These are phyloP conservation scores for Neofusicoccum sp. DNA, from an alignment of 2,329 filamentous ascomycete genomes.

Conservation along the genomic window DNA sequence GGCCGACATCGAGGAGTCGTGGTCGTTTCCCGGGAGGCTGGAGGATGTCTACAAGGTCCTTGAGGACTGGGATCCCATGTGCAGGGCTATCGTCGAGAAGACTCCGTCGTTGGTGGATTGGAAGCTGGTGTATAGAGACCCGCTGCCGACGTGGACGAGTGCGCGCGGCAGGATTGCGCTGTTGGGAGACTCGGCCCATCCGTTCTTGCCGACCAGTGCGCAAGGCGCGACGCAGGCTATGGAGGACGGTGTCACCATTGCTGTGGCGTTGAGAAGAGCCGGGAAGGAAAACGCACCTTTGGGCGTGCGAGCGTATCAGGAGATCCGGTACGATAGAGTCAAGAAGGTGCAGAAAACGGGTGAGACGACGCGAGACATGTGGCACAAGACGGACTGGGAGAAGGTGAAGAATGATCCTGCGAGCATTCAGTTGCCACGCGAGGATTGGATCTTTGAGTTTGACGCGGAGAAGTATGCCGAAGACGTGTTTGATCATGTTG, in stretches of 20 bases:
- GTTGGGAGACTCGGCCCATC: slow-evolving; percentile 21
- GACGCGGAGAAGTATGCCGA: slow-evolving; percentile 13
- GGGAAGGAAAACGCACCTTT: slow-evolving; percentile 9
- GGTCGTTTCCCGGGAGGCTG: slow-evolving; percentile 36
- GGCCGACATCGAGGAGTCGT: slow-evolving; percentile 36
- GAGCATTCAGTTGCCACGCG: not conserved
- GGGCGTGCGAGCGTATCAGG: slow-evolving; percentile 7
- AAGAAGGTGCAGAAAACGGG: slow-evolving; percentile 24
- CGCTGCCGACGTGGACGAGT: slow-evolving; percentile 18
- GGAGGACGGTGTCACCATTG: slow-evolving; percentile 20
- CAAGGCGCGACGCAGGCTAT: slow-evolving; percentile 20
- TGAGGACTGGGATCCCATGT: slow-evolving; percentile 42
- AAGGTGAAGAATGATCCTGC: slow-evolving; percentile 4
- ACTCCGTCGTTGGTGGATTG: slow-evolving; percentile 26
- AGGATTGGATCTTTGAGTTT: slow-evolving; percentile 9
- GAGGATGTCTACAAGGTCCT: slow-evolving; percentile 34
- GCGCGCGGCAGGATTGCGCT: not conserved
- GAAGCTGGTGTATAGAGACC: slow-evolving; percentile 20
- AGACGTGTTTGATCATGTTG: slow-evolving; percentile 24
- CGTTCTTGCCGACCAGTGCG: slow-evolving; percentile 18
- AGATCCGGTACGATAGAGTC: slow-evolving; percentile 5
- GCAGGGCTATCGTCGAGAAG: slow-evolving; percentile 44
- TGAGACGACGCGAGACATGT: slow-evolving; percentile 15
- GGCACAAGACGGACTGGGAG: slow-evolving; percentile 29
- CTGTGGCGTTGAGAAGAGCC: not conserved